Evolutionary conservation across 192 early-diverging fungal genomes (phyloP), one percentile per base, ranked within the genome.

Genomic region (Thamnidium elegans): DNA sequence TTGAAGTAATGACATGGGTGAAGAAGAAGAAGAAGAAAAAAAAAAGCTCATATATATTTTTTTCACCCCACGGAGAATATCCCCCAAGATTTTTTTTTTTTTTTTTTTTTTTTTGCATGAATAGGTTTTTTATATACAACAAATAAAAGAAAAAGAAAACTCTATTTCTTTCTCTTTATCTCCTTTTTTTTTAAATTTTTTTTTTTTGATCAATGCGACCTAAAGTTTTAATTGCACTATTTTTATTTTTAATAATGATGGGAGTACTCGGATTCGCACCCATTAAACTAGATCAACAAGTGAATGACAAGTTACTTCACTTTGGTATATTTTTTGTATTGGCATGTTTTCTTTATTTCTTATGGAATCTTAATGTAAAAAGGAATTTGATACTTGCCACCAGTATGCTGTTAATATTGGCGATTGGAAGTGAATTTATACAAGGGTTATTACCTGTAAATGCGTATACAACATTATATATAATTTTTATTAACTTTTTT

Each of bases 281-380:
- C 30, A 65, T 76, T 17, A 34, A 53, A 3, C 45, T 73, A 9
- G 51, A 73, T 20, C 58, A 64, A 20, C 55, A 47, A n/a, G 54
- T 76, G 20, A 76, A 76, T 47, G 74, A 76, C 66, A 76, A 76
- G 48, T 54, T 71, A 2, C 61, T 76, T n/a, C 74, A 76, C 15
- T 68, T 66, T 50, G 17, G 43, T 17, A 47, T 55, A 19, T 76
- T 76, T 66, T 70, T 53, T 52, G 63, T 71, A 11, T 43, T 71
- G 8, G 63, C 63, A 11, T 30, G 65, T n/a, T 64, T 50, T 31
- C 34, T 76, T 15, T 76, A 68, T 51, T 68, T 43, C 34, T 11
- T 76, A 13, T 76, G 74, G 74, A 67, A 76, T 48, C 44, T 76
- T 13, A 58, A 55, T 11, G 65, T 64, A 21, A 45, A 58, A n/a